These are phyloP conservation scores for Sungouiella thailandica DNA, from an alignment of 805 yeast genomes.

Conservation along the genomic window DNA sequence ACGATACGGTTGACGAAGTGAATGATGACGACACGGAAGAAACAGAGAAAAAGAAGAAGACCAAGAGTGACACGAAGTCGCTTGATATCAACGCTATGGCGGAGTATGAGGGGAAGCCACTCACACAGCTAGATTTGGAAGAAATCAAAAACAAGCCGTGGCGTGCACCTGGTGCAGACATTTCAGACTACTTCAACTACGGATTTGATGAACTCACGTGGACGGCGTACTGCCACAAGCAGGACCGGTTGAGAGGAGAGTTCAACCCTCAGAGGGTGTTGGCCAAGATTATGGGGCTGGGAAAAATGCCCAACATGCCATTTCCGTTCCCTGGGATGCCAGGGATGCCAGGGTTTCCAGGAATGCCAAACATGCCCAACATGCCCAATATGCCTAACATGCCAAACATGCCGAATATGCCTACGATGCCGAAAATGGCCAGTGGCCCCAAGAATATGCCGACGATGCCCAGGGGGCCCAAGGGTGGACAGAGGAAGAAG, in stretches of 20 bases:
- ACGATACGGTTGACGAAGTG: slow-evolving; percentile 28
- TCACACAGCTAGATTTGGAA: slow-evolving; percentile 75
- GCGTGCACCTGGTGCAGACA: slow-evolving; percentile 96
- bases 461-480: slow-evolving; percentile 3
- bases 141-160: slow-evolving; percentile 92
- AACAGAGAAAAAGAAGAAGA: slow-evolving; percentile 17
- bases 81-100: slow-evolving; percentile 70
- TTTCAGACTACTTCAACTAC: slow-evolving; percentile 90
- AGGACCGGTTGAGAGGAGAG: slow-evolving; percentile 73
- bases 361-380: slow-evolving; percentile 21
- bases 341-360: slow-evolving; percentile 16
- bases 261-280: slow-evolving; percentile 79
- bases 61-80: slow-evolving; percentile 34
- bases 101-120: slow-evolving; percentile 71
- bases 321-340: slow-evolving; percentile 21
- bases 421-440: slow-evolving; percentile 19
- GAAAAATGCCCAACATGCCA: slow-evolving; percentile 12
- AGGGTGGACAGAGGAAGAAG: slow-evolving; percentile 1
- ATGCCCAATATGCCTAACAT: slow-evolving; percentile 18
- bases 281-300: slow-evolving; percentile 49
- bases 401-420: slow-evolving; percentile 22
- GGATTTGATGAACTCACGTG: slow-evolving; percentile 97
- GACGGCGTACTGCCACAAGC: slow-evolving; percentile 87
- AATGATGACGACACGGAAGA: slow-evolving; percentile 20
- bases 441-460: slow-evolving; percentile 22